Conservation (phyloP, 2,329 filamentous ascomycete genomes). For the Plenodomus tracheiphilus region DNA sequence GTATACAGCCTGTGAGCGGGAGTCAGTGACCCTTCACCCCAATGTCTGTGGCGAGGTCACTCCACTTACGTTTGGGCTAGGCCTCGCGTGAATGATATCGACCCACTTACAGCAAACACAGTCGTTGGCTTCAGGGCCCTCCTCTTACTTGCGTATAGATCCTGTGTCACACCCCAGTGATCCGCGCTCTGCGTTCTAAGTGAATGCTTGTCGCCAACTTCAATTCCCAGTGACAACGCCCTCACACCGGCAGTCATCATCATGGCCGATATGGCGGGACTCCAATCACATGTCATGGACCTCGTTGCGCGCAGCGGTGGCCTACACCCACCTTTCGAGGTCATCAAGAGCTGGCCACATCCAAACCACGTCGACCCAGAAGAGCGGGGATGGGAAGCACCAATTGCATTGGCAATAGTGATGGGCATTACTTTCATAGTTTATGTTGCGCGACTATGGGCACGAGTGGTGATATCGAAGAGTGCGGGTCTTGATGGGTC, state of each 20-base stretch:
- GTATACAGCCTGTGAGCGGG: not conserved
- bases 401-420: slow-evolving; percentile 48
- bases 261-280: slow-evolving; percentile 7
- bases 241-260: not conserved
- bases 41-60: not conserved
- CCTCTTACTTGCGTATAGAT: slow-evolving; percentile 14
- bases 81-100: slow-evolving; percentile 3
- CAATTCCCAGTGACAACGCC: not conserved
- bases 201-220: not conserved
- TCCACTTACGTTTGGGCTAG: slow-evolving; percentile 9
- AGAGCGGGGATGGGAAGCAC: slow-evolving; percentile 48
- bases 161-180: slow-evolving; percentile 1
- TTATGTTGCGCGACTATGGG: slow-evolving; percentile 52
- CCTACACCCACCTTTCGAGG: slow-evolving; percentile 45
- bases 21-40: not conserved
- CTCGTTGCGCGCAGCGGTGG: slow-evolving; percentile 33
- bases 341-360: slow-evolving; percentile 50
- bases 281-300: slow-evolving; percentile 4
- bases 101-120: slow-evolving; percentile 12
- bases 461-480: slow-evolving; percentile 49
- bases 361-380: slow-evolving; percentile 54
- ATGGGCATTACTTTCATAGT: slow-evolving; percentile 47
- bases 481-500: slow-evolving; percentile 51
- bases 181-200: slow-evolving; percentile 1
- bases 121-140: slow-evolving; percentile 4